Percentiles rank a stretch among this genome's conserved stretches.
Conservation (phyloP, 768 basidiomycete species). For the Suillus bovinus region DNA sequence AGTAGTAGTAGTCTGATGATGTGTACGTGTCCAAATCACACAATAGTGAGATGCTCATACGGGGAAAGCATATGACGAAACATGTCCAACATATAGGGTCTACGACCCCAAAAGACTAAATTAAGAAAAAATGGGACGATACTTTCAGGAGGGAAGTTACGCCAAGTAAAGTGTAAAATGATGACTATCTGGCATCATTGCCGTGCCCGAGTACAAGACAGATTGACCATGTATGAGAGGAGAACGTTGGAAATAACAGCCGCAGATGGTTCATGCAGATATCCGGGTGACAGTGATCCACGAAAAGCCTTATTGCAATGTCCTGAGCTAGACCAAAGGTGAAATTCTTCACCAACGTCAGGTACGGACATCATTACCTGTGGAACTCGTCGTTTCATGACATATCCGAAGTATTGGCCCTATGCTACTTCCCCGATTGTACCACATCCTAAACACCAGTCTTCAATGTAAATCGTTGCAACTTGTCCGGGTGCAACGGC, state of each 20-base stretch:
- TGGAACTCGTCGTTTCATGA: not conserved
- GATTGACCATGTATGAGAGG: not conserved
- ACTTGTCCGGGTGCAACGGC: slow-evolving; percentile 83
- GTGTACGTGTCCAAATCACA: too few species aligned
- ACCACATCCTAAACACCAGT: slow-evolving; percentile 87
- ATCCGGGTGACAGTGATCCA: not conserved
- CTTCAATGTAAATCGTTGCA: slow-evolving; percentile 67
- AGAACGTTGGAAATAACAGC: not conserved
- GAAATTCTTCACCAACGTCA: not conserved
- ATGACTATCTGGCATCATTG: not conserved
- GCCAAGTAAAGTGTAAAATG: not conserved
- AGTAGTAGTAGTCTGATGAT: too few species aligned
- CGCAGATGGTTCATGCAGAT: not conserved
- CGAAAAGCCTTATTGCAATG: not conserved
- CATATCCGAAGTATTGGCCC: not conserved
- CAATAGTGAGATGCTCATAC: too few species aligned
- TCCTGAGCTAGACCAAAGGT: not conserved
- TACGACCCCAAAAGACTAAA: too few species aligned
- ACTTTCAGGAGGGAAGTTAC: not conserved
- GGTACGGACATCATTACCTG: not conserved
- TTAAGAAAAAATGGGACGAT: too few species aligned
- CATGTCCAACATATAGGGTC: too few species aligned
- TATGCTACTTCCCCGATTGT: slow-evolving; percentile 44
- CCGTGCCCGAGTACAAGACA: not conserved
- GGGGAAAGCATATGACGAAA: too few species aligned